A percentile compares a stretch with the other conserved stretches of the same genome.
Conservation (phyloP, 1,139 yeast species). For the Lodderomyces jiufengensis region DNA sequence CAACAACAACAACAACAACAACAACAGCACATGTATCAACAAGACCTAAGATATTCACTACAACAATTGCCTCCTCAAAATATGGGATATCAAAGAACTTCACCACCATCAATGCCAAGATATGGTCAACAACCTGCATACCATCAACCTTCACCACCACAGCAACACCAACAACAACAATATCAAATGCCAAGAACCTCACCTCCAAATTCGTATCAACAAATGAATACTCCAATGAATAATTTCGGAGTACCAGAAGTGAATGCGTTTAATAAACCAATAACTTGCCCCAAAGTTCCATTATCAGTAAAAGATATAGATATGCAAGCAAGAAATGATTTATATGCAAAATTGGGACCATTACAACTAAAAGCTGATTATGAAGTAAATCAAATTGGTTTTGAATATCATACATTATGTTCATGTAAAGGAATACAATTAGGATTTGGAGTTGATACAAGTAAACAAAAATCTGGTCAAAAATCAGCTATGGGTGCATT, state of each 20-base stretch:
- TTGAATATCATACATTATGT: neutral
- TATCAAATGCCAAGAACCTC: neutral
- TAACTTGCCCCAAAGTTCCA: conserved; percentile 1
- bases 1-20: conserved; percentile 1
- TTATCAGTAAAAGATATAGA: conserved; percentile 14
- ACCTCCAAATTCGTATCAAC: conserved; percentile 1
- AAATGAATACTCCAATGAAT: conserved; percentile 1
- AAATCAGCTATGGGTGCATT: conserved; percentile 33
- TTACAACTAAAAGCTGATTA: conserved; percentile 22
- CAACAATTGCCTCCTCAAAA: neutral
- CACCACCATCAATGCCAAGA: neutral
- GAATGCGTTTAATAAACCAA: neutral
- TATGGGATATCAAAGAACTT: too few species aligned
- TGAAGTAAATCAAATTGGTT: conserved; percentile 5
- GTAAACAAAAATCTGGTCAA: conserved; percentile 28
- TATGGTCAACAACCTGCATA: neutral
- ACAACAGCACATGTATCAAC: neutral
- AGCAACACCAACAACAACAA: neutral
- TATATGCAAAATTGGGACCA: conserved; percentile 25
- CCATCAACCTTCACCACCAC: neutral
- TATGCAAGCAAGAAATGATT: conserved; percentile 23
- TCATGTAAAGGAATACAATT: conserved; percentile 22
- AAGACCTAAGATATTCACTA: neutral
- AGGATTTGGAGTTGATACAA: conserved; percentile 31
- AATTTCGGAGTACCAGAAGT: too few species aligned